A percentile compares a stretch with the other conserved stretches of the same genome.
phyloP scores from a whole-genome alignment of 768 basidiomycete genomes.

The Hericium alpestre region DNA sequence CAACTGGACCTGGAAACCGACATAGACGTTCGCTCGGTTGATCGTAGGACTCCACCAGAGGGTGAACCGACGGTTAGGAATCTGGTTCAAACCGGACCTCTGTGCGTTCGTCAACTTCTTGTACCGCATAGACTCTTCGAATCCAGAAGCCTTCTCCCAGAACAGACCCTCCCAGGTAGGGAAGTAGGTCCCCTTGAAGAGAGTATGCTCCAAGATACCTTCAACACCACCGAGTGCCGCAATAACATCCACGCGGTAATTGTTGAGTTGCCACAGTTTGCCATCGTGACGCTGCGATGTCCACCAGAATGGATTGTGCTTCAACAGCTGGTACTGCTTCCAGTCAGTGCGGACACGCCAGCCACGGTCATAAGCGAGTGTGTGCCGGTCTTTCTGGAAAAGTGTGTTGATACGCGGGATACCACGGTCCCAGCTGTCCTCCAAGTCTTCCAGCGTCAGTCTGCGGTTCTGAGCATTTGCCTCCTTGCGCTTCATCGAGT shows the following conservation, averaged over 20 bases:
- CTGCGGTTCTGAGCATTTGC: slow-evolving; percentile 98
- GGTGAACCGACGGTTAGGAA: slow-evolving; percentile 98
- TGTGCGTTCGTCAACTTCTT: slow-evolving; percentile 98
- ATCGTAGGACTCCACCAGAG: slow-evolving; percentile 99
- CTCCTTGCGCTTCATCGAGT: slow-evolving; percentile 98
- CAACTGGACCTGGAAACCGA: slow-evolving; percentile 99
- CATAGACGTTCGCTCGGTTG: slow-evolving; percentile 98
- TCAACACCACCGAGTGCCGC: slow-evolving; percentile 96
- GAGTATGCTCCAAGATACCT: slow-evolving; percentile 89
- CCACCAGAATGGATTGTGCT: slow-evolving; percentile 99
- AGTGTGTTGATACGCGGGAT: slow-evolving; percentile 97
- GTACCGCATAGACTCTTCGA: slow-evolving; percentile 93
- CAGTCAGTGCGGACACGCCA: slow-evolving; percentile 97
- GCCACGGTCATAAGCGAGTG: slow-evolving; percentile 95
- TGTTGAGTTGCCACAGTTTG: slow-evolving; percentile 94
- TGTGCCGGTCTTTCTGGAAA: slow-evolving; percentile 97
- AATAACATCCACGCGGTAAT: slow-evolving; percentile 97
- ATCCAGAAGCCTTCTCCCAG: slow-evolving; percentile 98
- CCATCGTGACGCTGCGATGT: slow-evolving; percentile 95
- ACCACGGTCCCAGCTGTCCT: slow-evolving; percentile 98
- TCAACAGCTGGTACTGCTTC: slow-evolving; percentile 92
- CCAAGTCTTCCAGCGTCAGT: slow-evolving; percentile 92
- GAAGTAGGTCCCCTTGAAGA: slow-evolving; percentile 98
- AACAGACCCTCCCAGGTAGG: slow-evolving; percentile 97
- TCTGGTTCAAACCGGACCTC: slow-evolving; percentile 93